phyloP scores from a whole-genome alignment of 2,329 filamentous ascomycete genomes.

The Canariomyces notabilis region DNA sequence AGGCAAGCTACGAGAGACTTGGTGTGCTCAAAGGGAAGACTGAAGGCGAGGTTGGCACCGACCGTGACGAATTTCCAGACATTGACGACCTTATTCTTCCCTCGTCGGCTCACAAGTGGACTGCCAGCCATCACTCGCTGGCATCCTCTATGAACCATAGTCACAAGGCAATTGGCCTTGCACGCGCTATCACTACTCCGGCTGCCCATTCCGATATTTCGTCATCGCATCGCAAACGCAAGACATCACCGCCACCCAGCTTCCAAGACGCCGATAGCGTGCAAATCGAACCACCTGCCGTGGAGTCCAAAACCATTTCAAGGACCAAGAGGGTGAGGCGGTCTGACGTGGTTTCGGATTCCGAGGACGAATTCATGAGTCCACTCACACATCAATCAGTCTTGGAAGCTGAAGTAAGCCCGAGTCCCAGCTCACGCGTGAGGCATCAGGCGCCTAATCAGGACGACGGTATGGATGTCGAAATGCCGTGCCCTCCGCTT shows the following conservation, averaged over 20 bases:
- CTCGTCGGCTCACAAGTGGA: constrained; percentile 25
- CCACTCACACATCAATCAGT: constrained; percentile 30
- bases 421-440: not conserved
- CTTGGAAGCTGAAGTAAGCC: not conserved
- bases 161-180: not conserved
- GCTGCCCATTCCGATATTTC: not conserved
- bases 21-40: constrained; percentile 7
- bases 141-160: not conserved
- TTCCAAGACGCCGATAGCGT: not conserved
- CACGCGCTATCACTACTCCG: not conserved
- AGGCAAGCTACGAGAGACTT: constrained; percentile 37
- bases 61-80: constrained; percentile 48
- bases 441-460: not conserved
- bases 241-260: constrained; percentile 14
- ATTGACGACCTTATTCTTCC: constrained; percentile 38
- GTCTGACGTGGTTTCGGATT: constrained; percentile 46
- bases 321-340: constrained; percentile 22
- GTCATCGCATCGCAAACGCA: constrained; percentile 18
- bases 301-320: constrained; percentile 7
- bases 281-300: not conserved
- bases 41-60: constrained; percentile 25
- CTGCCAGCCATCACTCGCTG: constrained; percentile 7
- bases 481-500: not conserved
- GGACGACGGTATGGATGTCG: constrained; percentile 12
- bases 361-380: constrained; percentile 50